phyloP scores from a whole-genome alignment of 2,329 filamentous ascomycete genomes.

The Alternaria ventricosa region DNA sequence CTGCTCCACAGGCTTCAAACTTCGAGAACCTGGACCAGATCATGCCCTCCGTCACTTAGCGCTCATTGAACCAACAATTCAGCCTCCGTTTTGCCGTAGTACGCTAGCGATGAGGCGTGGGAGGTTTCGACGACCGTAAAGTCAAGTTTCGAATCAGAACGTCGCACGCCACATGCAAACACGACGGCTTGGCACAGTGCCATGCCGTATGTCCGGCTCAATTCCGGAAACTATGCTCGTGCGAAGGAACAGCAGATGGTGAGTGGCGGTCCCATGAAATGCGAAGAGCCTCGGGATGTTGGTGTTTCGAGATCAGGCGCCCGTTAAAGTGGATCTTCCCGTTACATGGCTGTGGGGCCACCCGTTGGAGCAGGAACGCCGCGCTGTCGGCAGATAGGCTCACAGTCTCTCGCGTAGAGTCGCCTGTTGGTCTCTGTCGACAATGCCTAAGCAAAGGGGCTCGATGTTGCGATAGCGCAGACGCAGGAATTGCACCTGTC shows the following conservation, averaged over 20 bases:
- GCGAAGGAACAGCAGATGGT: not conserved
- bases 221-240: conserved; percentile 12
- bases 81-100: not conserved
- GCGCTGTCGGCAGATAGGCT: conserved; percentile 1
- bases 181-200: conserved; percentile 16
- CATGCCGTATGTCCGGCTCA: conserved; percentile 9
- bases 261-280: not conserved
- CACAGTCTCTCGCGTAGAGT: not conserved
- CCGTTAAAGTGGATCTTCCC: conserved; percentile 15
- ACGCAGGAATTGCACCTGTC: not conserved
- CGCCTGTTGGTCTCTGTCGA: not conserved
- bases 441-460: not conserved
- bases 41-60: conserved; percentile 6
- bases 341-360: conserved; percentile 21
- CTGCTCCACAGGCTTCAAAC: conserved; percentile 31
- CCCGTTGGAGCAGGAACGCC: conserved; percentile 8
- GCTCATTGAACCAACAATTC: not conserved
- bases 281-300: conserved; percentile 13
- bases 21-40: conserved; percentile 4
- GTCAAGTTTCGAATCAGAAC: conserved; percentile 33
- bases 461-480: not conserved
- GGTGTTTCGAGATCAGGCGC: conserved; percentile 29
- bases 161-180: conserved; percentile 30
- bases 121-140: conserved; percentile 26
- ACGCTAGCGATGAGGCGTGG: conserved; percentile 19